These are phyloP conservation scores for Coemansia brasiliensis DNA, from an alignment of 192 early-diverging fungal genomes.

Conservation along the genomic window DNA sequence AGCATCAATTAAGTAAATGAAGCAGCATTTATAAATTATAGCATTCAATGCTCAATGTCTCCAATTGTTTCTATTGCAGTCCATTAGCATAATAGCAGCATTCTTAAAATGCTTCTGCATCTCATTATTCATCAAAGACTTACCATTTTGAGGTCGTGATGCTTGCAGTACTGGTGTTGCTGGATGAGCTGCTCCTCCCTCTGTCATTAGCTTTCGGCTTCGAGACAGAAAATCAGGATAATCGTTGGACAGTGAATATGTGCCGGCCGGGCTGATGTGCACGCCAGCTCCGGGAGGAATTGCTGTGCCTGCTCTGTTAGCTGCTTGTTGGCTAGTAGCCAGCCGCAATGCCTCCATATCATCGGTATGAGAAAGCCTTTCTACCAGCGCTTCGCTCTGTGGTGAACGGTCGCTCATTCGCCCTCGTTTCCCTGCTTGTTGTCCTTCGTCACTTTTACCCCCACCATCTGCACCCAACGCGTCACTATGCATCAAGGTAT, in stretches of 20 bases:
- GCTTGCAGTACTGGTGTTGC: neutral
- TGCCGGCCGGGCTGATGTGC: slow-evolving; percentile 37
- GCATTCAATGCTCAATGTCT: too few relatives aligned
- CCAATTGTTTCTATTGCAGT: too few relatives aligned
- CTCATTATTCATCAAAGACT: too few relatives aligned
- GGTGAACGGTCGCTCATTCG: slow-evolving; percentile 32
- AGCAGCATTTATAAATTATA: slow-evolving; percentile 4
- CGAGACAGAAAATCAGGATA: slow-evolving; percentile 32
- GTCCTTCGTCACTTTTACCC: neutral
- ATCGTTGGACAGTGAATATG: slow-evolving; percentile 24
- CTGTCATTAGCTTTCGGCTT: slow-evolving; percentile 24
- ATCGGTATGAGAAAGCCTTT: slow-evolving; percentile 29
- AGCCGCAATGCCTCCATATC: slow-evolving; percentile 18
- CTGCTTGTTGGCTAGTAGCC: neutral
- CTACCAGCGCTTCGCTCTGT: slow-evolving; percentile 42
- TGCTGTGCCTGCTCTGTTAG: slow-evolving; percentile 4
- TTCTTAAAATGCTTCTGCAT: too few relatives aligned
- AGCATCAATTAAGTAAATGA: slow-evolving; percentile 4
- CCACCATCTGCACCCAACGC: slow-evolving; percentile 6
- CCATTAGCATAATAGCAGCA: too few relatives aligned
- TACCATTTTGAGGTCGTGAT: neutral
- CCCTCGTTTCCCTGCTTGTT: neutral
- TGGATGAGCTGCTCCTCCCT: neutral
- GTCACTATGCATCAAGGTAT: slow-evolving; percentile 19
- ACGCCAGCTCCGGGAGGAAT: slow-evolving; percentile 42